These are phyloP conservation scores for Yarrowia sp. DNA, from an alignment of 805 yeast genomes.

Conservation along the genomic window DNA sequence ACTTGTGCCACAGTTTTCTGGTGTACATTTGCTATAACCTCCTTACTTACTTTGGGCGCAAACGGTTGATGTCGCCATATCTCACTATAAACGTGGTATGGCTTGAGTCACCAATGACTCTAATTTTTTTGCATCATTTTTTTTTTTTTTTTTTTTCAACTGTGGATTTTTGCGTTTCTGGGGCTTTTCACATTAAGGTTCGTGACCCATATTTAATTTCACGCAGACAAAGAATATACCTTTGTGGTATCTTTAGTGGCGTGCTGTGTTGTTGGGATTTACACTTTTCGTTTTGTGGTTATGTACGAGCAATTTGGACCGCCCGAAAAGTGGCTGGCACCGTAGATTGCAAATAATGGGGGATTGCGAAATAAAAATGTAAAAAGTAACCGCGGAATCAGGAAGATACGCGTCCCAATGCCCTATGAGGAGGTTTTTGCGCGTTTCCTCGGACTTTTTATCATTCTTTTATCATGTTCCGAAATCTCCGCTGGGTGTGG, in stretches of 20 bases:
- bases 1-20: neutral
- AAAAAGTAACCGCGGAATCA: neutral
- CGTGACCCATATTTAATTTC: slow-evolving; percentile 23
- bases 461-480: neutral
- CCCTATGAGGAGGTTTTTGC: neutral
- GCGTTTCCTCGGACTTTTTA: neutral
- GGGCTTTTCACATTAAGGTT: slow-evolving; percentile 15
- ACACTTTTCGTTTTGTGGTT: slow-evolving; percentile 25
- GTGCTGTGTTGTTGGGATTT: slow-evolving; percentile 26
- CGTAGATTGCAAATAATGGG: too few relatives aligned
- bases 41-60: neutral
- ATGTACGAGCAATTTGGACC: slow-evolving; percentile 27
- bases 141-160: neutral
- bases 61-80: slow-evolving; percentile 2
- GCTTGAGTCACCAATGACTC: slow-evolving; percentile 27
- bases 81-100: neutral
- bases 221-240: slow-evolving; percentile 23
- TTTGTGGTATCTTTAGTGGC: slow-evolving; percentile 27
- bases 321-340: slow-evolving; percentile 24
- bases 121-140: neutral
- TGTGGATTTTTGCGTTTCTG: slow-evolving; percentile 25
- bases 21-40: neutral
- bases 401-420: neutral
- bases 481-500: slow-evolving; percentile 1
- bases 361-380: neutral